Evolutionary conservation across 441 rosid genomes (phyloP).

Genomic region (Viola pubescens): DNA sequence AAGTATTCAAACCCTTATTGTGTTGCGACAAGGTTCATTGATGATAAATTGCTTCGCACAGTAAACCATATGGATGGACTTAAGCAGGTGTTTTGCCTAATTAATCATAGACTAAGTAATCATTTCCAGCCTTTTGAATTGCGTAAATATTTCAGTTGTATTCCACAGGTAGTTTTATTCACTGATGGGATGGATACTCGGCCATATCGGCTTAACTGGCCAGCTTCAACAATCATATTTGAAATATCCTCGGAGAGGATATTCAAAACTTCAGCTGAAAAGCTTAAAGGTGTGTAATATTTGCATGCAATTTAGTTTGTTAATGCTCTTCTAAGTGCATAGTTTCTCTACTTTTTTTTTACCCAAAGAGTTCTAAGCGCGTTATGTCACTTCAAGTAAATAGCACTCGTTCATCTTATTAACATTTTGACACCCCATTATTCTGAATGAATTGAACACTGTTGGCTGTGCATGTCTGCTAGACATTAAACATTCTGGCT

Average conservation of each 20-base stretch:
- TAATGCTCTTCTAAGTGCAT: slow-evolving; percentile 6
- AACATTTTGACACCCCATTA: too few relatives aligned
- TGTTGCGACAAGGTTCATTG: slow-evolving; percentile 75
- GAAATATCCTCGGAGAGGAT: slow-evolving; percentile 67
- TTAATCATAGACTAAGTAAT: slow-evolving; percentile 1
- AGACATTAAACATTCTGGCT: not conserved
- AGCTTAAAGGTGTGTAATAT: slow-evolving; percentile 59
- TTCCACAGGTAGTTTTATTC: slow-evolving; percentile 77
- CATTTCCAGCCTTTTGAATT: slow-evolving; percentile 6
- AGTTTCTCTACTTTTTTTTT: not conserved
- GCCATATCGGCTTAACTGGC: slow-evolving; percentile 89
- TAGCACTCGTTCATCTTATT: not conserved
- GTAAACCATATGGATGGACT: slow-evolving; percentile 60
- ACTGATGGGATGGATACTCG: slow-evolving; percentile 96
- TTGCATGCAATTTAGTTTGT: slow-evolving; percentile 2
- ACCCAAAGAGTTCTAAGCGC: too few relatives aligned
- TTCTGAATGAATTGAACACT: too few relatives aligned
- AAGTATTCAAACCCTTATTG: slow-evolving; percentile 48
- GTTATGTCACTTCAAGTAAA: not conserved
- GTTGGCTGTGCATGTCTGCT: too few relatives aligned
- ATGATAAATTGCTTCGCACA: slow-evolving; percentile 59
- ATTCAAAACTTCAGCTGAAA: slow-evolving; percentile 45
- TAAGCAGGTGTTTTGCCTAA: slow-evolving; percentile 51
- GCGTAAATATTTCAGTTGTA: slow-evolving; percentile 14
- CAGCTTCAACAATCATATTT: slow-evolving; percentile 68